A percentile compares a stretch with the other conserved stretches of the same genome.
phyloP scores from a whole-genome alignment of 2,329 filamentous ascomycete species.

The Hypoxylon sp. region DNA sequence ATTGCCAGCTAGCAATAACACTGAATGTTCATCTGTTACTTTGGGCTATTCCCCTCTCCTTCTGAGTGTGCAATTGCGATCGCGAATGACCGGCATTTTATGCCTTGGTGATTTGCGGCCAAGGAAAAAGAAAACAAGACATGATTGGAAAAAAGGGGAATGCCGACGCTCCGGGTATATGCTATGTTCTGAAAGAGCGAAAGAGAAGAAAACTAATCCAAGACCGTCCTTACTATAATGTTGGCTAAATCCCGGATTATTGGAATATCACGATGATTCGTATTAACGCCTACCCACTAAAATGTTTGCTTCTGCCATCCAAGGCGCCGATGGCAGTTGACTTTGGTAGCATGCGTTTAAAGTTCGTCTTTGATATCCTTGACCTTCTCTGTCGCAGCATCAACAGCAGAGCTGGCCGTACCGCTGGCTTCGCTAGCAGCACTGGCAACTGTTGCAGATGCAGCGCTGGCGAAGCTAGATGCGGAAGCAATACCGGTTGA shows the following conservation, averaged over 20 bases:
- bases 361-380: constrained; percentile 42
- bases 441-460: constrained; percentile 43
- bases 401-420: constrained; percentile 35
- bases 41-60: neutral
- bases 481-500: constrained; percentile 69
- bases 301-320: neutral
- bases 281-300: constrained; percentile 6
- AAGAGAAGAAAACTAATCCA: constrained; percentile 23
- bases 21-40: constrained; percentile 1
- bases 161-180: constrained; percentile 37
- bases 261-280: constrained; percentile 12
- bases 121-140: constrained; percentile 11
- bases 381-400: constrained; percentile 38
- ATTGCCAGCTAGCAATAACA: constrained; percentile 4
- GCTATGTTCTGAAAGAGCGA: constrained; percentile 33
- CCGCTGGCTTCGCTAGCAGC: constrained; percentile 41
- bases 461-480: constrained; percentile 53
- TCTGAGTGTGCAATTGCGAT: constrained; percentile 1
- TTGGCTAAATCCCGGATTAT: constrained; percentile 1
- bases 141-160: constrained; percentile 21
- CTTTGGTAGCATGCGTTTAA: constrained; percentile 19
- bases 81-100: constrained; percentile 1
- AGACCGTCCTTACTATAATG: neutral
- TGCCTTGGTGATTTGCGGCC: neutral
- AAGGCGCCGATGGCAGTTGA: neutral